Base-by-base conservation (phyloP, 257 asterid species). In the Nicotiana undulata region DNA sequence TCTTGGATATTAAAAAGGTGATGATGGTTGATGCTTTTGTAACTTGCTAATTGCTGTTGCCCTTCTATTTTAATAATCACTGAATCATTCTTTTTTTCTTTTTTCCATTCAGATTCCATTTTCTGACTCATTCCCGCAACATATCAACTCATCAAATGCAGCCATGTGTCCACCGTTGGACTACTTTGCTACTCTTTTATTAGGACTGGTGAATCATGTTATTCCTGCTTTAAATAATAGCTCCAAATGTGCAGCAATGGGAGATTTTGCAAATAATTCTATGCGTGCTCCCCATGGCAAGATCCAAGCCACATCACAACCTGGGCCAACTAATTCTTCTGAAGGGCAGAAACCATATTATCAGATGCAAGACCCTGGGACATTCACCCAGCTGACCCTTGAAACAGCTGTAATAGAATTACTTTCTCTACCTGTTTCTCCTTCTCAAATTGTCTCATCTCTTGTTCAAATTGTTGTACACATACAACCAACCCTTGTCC, bases 361-460 rank as follows among this genome's bases (percentile, higher is more conserved):
- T 86, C 96, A 92, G 88, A 91, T 94, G 82, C 99, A 95, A 81
- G 99, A 95, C 86, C 99, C 98, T 49, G 99, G 99, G 83, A 95
- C 97, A 37, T 82, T 86, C 81, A 94, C 99, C 16, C 99, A 95
- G 88, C 93, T 93, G 79, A 88, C 93, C 82, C 99, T 95, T 75
- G 98, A 95, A 87, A 95, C 99, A 74, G 97, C 99, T 55, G 98
- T 95, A 16, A 91, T 93, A 86, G 99, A 95, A 89, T 84, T 95
- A 81, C 94, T 95, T 61, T 93, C 99, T 70, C 97, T 95, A 86
- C 99, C 97, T 17, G 84, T 90, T 80, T 88, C 93, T 52, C 91
- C 97, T 46, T 86, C 94, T 58, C 97, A 92, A 82, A 88, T 93
- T 84, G 94, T 91, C 49, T 89, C 96, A 26, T 92, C 97, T 75